Evolutionary conservation across 805 yeast genomes (phyloP).

Genomic region (Candida tammaniensis): DNA sequence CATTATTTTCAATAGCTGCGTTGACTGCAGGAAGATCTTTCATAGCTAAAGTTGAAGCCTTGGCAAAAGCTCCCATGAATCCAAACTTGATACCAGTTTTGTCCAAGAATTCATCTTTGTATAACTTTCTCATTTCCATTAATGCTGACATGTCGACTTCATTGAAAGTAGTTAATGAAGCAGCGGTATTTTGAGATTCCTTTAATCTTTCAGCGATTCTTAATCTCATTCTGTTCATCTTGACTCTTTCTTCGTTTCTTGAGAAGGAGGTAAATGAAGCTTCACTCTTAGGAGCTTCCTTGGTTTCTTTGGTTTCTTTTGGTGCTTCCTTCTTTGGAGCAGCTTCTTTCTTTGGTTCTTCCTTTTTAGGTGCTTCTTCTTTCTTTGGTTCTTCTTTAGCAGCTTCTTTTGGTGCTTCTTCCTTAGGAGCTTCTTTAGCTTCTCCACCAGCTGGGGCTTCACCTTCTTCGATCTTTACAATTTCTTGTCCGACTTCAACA

Average conservation of each 20-base stretch:
- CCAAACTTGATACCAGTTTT: conserved; percentile 94
- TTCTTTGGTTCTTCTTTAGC: conserved; percentile 13
- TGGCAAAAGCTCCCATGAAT: conserved; percentile 97
- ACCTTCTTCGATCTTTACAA: conserved; percentile 81
- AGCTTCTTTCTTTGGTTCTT: conserved; percentile 27
- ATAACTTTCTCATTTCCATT: conserved; percentile 90
- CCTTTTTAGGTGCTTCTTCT: conserved; percentile 28
- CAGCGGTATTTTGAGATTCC: conserved; percentile 99
- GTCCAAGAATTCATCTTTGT: conserved; percentile 95
- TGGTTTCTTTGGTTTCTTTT: conserved; percentile 19
- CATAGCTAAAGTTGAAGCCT: conserved; percentile 89
- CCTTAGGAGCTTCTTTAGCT: conserved; percentile 22
- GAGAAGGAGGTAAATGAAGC: conserved; percentile 50
- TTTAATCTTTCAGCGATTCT: conserved; percentile 98
- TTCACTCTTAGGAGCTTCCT: conserved; percentile 4
- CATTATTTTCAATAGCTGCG: conserved; percentile 89
- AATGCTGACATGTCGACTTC: conserved; percentile 95
- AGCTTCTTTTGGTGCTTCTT: conserved; percentile 15
- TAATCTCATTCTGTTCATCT: conserved; percentile 99
- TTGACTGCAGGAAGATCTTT: conserved; percentile 94
- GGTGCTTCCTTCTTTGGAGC: conserved; percentile 30
- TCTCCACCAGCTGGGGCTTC: conserved; percentile 60
- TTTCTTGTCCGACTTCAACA: conserved; percentile 92
- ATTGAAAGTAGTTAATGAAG: conserved; percentile 95
- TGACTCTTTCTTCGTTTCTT: conserved; percentile 86